Evolutionary conservation across 1,139 yeast species (phyloP).

Genomic region (Saccharomyces hybrid): DNA sequence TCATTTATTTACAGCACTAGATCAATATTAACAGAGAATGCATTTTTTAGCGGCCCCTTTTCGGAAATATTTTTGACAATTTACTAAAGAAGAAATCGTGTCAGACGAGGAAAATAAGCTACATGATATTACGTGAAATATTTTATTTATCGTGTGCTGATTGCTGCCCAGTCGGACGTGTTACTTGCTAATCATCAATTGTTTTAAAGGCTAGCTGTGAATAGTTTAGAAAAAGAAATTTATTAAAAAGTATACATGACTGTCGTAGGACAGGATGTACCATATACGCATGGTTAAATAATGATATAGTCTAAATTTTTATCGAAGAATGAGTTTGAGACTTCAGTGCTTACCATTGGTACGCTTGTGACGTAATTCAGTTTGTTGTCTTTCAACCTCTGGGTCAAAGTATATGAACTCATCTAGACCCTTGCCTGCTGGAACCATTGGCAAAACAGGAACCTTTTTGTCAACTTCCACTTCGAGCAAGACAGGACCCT

Average conservation of each 20-base stretch:
- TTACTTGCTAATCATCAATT: neutral
- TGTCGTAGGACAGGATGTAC: neutral
- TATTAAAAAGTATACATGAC: neutral
- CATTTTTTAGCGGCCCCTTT: neutral
- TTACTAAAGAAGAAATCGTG: neutral
- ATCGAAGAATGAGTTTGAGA: neutral
- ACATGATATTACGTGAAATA: neutral
- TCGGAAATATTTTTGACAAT: neutral
- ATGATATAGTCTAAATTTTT: neutral
- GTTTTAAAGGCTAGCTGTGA: neutral
- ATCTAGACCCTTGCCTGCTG: constrained; percentile 89
- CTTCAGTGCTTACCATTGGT: constrained; percentile 34
- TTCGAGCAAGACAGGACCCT: constrained; percentile 85
- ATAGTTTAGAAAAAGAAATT: neutral
- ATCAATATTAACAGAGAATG: neutral
- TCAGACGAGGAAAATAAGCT: neutral
- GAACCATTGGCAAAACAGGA: constrained; percentile 97
- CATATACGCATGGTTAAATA: neutral
- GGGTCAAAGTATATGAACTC: constrained; percentile 85
- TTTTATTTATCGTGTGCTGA: neutral
- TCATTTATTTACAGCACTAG: neutral
- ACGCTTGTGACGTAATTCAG: constrained; percentile 39
- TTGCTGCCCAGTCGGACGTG: neutral
- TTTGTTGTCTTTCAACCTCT: constrained; percentile 67
- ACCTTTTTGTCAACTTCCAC: constrained; percentile 91